Evolutionary conservation across 495 filamentous ascomycete species (phyloP), one percentile per base, ranked within the genome.

Genomic region (Thermothielavioides terrestris): DNA sequence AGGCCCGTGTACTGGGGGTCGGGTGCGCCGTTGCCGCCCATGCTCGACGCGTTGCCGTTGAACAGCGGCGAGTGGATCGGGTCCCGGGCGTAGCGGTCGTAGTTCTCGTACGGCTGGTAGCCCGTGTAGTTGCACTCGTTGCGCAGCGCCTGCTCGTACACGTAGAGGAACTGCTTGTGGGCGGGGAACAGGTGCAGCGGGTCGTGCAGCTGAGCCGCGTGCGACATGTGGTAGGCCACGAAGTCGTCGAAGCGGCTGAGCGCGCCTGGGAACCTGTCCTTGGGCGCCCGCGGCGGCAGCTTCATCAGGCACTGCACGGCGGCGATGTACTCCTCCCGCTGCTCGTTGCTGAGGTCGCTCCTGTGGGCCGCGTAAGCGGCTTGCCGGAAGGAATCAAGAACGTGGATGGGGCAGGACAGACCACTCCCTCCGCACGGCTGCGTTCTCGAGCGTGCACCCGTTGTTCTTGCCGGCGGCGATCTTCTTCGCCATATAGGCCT

Each of bases 41-140:
- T 48, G 27, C 61, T 64, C 6, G 62, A 63, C 20, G 59, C 61
- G 34, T 66, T 67, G 12, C 66, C 66, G 26, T 69, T 65, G 43
- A 69, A 57, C 6, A 69, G 42, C 28, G 63, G 58, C 8, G 64
- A 67, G 21, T 68, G 66, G 14, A 50, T 26, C 2, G 66, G 62
- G 32, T 66, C 66, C 23, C 64, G 46, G 11, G 66, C 49, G 41
- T 67, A 69, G 25, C 64, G 62, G 32, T 67, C 66, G 48, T 66
- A 67, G 27, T 69, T 69, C 64, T 61, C 61, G 43, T 66, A 66
- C 31, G 57, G 60, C 48, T 62, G 61, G 42, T 59, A 62, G 32
- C 82, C 55, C 27, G 49, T 57, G 44, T 83, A 85, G 20, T 78
- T 78, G 61, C 83, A 85, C 57, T 87, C 81, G 11, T 79, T 69